Evolutionary conservation across 1,284 basidiomycete species (phyloP).

Genomic region (Leccinum ponderosum): DNA sequence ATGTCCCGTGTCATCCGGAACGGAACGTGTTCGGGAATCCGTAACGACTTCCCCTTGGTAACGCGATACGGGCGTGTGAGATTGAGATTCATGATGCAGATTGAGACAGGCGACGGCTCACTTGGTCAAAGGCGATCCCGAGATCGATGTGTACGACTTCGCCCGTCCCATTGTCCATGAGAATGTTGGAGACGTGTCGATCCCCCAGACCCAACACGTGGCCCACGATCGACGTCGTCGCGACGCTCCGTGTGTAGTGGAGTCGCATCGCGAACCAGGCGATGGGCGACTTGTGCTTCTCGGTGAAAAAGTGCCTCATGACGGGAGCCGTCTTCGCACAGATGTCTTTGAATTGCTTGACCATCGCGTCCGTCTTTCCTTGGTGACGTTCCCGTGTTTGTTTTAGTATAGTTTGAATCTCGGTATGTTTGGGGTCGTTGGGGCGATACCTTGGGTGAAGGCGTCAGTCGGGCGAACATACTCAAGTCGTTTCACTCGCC

Average conservation of each 20-base stretch:
- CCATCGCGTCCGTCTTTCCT: constrained; percentile 40
- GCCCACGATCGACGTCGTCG: constrained; percentile 93
- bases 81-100: background rate
- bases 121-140: constrained; percentile 96
- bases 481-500: constrained; percentile 37
- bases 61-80: background rate
- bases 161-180: constrained; percentile 82
- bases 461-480: constrained; percentile 20
- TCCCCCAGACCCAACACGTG: constrained; percentile 93
- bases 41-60: constrained; percentile 75
- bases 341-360: constrained; percentile 53
- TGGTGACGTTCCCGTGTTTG: constrained; percentile 32
- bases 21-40: constrained; percentile 87
- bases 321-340: constrained; percentile 75
- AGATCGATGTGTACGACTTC: constrained; percentile 96
- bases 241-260: constrained; percentile 89
- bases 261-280: constrained; percentile 94
- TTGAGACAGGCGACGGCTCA: constrained; percentile 34
- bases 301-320: constrained; percentile 93
- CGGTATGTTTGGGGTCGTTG: constrained; percentile 29
- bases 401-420: constrained; percentile 22
- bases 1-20: constrained; percentile 95
- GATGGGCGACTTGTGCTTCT: constrained; percentile 84
- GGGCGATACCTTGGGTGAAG: constrained; percentile 41
- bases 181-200: constrained; percentile 90